Percentiles rank a stretch among this genome's conserved stretches.
Conservation (phyloP, 2,329 filamentous ascomycete species). For the Phoma sp. region DNA sequence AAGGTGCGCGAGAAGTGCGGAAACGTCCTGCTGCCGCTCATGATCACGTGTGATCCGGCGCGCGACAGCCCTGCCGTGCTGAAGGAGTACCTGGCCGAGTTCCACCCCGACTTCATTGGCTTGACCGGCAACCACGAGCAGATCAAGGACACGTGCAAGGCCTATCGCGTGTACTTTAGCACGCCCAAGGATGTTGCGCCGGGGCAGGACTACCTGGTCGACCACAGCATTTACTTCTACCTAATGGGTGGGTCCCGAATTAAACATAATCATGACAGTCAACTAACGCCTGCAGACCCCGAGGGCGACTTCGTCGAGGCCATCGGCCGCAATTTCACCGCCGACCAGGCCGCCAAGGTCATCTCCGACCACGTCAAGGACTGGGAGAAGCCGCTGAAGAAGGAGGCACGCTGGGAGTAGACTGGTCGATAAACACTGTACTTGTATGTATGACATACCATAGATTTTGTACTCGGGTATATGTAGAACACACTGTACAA, state of each 20-base stretch:
- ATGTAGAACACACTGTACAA: conserved; percentile 14
- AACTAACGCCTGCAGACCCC: conserved; percentile 69
- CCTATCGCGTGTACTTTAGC: conserved; percentile 96
- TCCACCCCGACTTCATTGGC: conserved; percentile 85
- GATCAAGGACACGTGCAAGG: conserved; percentile 93
- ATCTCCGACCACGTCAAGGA: conserved; percentile 87
- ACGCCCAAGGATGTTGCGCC: conserved; percentile 88
- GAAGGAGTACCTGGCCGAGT: conserved; percentile 86
- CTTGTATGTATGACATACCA: conserved; percentile 15
- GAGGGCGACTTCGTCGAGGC: conserved; percentile 98
- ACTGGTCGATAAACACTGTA: neutral
- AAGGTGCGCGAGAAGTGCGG: conserved; percentile 60
- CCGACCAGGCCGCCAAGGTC: conserved; percentile 81
- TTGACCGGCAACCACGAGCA: conserved; percentile 93
- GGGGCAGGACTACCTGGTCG: conserved; percentile 95
- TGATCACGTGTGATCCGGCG: conserved; percentile 94
- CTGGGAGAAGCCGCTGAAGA: conserved; percentile 69
- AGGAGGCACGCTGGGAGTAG: conserved; percentile 44
- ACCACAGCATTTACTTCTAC: conserved; percentile 99
- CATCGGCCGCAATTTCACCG: conserved; percentile 91
- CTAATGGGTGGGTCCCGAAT: conserved; percentile 73
- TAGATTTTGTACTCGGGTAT: conserved; percentile 6
- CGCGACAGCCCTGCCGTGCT: conserved; percentile 87
- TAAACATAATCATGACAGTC: neutral
- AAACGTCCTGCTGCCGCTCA: conserved; percentile 74